Conservation (phyloP, 208 protist genomes). For the Trypanosoma theileri region DNA sequence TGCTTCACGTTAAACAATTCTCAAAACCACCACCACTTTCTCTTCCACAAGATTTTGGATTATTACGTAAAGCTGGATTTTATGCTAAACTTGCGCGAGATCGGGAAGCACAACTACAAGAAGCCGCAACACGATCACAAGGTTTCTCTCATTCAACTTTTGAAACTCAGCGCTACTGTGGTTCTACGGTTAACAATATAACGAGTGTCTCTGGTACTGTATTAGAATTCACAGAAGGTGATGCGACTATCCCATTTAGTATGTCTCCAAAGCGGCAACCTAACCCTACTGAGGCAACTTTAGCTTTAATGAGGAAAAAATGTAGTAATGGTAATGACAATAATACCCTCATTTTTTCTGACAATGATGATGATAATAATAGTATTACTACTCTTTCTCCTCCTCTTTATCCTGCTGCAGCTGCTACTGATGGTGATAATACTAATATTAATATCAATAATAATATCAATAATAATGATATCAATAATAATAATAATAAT, state of each 20-base stretch:
- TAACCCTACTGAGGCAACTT: background rate
- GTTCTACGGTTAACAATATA: background rate
- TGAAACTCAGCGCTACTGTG: constrained; percentile 1
- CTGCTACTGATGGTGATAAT: background rate
- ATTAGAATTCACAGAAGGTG: background rate
- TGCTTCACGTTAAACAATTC: background rate
- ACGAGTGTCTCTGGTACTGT: background rate
- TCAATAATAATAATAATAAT: constrained; percentile 3
- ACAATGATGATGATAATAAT: background rate
- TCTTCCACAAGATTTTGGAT: constrained; percentile 24
- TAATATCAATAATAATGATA: background rate
- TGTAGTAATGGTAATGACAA: background rate
- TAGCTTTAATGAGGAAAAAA: background rate
- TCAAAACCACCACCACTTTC: constrained; percentile 15
- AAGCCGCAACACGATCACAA: constrained; percentile 14
- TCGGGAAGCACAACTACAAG: constrained; percentile 22
- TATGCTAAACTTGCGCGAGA: constrained; percentile 27
- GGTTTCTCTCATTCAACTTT: constrained; percentile 16
- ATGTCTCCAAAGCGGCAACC: background rate
- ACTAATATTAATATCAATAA: background rate
- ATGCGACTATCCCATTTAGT: background rate
- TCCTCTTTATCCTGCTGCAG: too few species aligned
- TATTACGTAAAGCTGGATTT: constrained; percentile 15
- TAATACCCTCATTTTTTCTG: background rate
- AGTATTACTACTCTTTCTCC: too few species aligned